Percentiles rank a stretch among this genome's conserved stretches.
Conservation (phyloP, 495 filamentous ascomycete species). For the Paragyromitra xinjiangensis region DNA sequence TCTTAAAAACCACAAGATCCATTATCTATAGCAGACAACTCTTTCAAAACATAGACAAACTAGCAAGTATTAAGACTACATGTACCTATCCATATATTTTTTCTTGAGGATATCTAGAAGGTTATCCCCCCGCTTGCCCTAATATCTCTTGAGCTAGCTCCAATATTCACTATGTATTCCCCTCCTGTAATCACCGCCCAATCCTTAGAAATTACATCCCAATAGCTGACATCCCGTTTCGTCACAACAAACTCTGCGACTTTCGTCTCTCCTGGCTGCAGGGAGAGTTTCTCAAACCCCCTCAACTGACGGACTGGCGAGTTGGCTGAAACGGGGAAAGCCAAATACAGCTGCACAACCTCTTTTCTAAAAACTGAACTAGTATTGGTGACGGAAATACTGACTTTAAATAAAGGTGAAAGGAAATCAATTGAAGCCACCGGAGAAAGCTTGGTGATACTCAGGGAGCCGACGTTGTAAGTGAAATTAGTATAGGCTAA, state of each 20-base stretch:
- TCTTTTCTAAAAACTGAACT: slow-evolving; percentile 62
- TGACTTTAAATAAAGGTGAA: slow-evolving; percentile 55
- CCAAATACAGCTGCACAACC: slow-evolving; percentile 65
- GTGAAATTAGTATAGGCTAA: slow-evolving; percentile 59
- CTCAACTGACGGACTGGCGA: slow-evolving; percentile 50
- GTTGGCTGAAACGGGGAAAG: slow-evolving; percentile 39
- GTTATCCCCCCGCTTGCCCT: slow-evolving; percentile 2
- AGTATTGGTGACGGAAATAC: slow-evolving; percentile 60
- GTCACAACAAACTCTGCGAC: slow-evolving; percentile 43
- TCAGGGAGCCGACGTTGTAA: slow-evolving; percentile 32
- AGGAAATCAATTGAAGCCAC: slow-evolving; percentile 8
- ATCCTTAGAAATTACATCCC: slow-evolving; percentile 41
- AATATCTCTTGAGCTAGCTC: slow-evolving; percentile 59
- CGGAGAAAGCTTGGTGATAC: neutral
- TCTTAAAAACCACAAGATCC: too few relatives aligned
- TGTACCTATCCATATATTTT: too few relatives aligned
- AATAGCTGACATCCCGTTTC: slow-evolving; percentile 57
- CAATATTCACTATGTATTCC: slow-evolving; percentile 59
- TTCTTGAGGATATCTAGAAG: neutral
- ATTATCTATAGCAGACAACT: too few relatives aligned
- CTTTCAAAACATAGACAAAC: too few relatives aligned
- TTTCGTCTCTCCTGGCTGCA: slow-evolving; percentile 37
- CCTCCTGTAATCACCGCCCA: slow-evolving; percentile 56
- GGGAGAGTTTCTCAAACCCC: slow-evolving; percentile 55
- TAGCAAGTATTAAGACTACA: neutral